Conservation (phyloP, 768 basidiomycete genomes). For the Boletellus ananiceps region DNA sequence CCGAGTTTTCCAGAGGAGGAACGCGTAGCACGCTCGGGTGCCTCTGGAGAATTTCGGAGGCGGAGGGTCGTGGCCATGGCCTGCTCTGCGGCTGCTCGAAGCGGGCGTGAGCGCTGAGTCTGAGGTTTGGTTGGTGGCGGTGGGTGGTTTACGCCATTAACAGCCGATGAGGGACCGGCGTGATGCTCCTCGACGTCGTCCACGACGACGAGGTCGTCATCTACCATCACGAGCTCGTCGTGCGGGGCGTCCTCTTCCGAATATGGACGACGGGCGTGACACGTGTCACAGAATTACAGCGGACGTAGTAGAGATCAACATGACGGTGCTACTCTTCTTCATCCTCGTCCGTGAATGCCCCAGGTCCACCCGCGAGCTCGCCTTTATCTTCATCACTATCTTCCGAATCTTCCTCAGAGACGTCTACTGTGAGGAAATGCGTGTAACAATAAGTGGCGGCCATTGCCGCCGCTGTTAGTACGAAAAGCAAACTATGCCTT, state of each 20-base stretch:
- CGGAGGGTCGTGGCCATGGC: constrained; percentile 35
- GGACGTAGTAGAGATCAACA: background rate
- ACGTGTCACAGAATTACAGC: constrained; percentile 7
- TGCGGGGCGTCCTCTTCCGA: background rate
- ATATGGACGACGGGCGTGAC: constrained; percentile 12
- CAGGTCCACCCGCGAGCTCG: constrained; percentile 4
- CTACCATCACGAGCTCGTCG: constrained; percentile 33
- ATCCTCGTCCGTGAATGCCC: constrained; percentile 12
- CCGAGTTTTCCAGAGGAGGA: constrained; percentile 47
- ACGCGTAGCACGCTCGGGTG: constrained; percentile 51
- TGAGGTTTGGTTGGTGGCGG: constrained; percentile 14
- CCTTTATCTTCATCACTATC: constrained; percentile 13
- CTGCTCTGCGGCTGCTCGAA: constrained; percentile 31
- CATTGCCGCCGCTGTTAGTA: constrained; percentile 42
- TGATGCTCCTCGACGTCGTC: constrained; percentile 49
- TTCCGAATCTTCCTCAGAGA: background rate
- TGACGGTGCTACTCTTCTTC: constrained; percentile 2
- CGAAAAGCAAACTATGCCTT: constrained; percentile 51
- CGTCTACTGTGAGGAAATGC: background rate
- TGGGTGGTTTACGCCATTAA: constrained; percentile 22
- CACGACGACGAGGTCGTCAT: constrained; percentile 60
- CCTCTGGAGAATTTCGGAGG: constrained; percentile 27
- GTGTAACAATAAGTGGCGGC: constrained; percentile 36
- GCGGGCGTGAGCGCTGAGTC: constrained; percentile 28
- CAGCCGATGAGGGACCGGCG: constrained; percentile 34